Conservation (phyloP, 2,329 filamentous ascomycete species). For the Cladobotryum protrusum region DNA sequence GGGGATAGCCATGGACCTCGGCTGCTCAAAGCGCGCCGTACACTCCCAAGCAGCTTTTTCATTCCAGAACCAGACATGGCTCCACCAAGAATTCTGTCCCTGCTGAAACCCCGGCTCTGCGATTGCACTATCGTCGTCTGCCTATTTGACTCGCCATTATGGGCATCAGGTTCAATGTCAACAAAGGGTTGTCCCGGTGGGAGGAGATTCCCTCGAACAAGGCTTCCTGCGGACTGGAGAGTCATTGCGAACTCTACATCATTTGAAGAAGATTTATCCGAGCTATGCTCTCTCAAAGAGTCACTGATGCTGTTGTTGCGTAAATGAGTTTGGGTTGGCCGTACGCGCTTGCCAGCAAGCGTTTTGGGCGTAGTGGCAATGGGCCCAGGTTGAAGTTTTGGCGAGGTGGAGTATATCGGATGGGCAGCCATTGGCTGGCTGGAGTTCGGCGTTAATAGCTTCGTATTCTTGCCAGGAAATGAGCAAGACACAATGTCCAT, state of each 20-base stretch:
- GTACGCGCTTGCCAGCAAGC: slow-evolving; percentile 52
- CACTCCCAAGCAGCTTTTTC: slow-evolving; percentile 78
- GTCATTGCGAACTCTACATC: slow-evolving; percentile 54
- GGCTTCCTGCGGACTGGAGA: slow-evolving; percentile 67
- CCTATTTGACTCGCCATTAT: slow-evolving; percentile 38
- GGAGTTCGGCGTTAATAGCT: slow-evolving; percentile 32
- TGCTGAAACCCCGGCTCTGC: slow-evolving; percentile 32
- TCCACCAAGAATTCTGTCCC: slow-evolving; percentile 44
- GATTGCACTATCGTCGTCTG: slow-evolving; percentile 50
- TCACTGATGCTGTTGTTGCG: slow-evolving; percentile 84
- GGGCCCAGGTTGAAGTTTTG: slow-evolving; percentile 41
- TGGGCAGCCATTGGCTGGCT: slow-evolving; percentile 46
- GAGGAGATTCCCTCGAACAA: slow-evolving; percentile 80
- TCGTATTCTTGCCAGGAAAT: slow-evolving; percentile 49
- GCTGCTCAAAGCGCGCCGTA: slow-evolving; percentile 73
- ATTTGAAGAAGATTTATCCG: slow-evolving; percentile 45
- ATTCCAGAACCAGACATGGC: slow-evolving; percentile 68
- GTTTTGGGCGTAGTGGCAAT: slow-evolving; percentile 54
- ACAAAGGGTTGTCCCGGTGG: slow-evolving; percentile 80
- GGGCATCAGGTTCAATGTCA: slow-evolving; percentile 52
- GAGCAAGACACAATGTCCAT: slow-evolving; percentile 59
- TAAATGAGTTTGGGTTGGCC: slow-evolving; percentile 60
- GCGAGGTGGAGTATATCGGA: slow-evolving; percentile 47
- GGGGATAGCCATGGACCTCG: slow-evolving; percentile 39
- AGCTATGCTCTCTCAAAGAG: slow-evolving; percentile 64